These are phyloP conservation scores for Cajanus cajan DNA, from an alignment of 306 rosid species.

Conservation along the genomic window DNA sequence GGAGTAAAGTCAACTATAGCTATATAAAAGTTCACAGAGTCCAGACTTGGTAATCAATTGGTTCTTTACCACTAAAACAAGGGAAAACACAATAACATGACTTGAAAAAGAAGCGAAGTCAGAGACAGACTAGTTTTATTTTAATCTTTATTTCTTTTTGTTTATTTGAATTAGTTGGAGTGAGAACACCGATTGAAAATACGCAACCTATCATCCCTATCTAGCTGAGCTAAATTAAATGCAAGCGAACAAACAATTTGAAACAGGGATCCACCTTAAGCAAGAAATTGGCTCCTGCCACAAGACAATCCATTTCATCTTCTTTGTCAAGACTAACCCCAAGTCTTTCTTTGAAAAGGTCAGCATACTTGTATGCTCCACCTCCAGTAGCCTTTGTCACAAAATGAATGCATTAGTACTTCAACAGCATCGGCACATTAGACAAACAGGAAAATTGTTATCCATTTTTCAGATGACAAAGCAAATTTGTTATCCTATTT, in stretches of 20 bases:
- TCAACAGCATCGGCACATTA: constrained; percentile 14
- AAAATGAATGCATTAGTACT: constrained; percentile 32
- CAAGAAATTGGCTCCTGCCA: constrained; percentile 95
- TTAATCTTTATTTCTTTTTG: constrained; percentile 13
- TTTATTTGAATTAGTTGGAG: not conserved
- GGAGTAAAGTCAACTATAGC: not conserved
- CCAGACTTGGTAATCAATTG: constrained; percentile 3
- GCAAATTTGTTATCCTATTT: not conserved
- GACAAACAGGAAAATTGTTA: not conserved
- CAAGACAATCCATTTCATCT: constrained; percentile 97
- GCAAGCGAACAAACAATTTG: constrained; percentile 16
- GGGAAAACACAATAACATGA: not conserved
- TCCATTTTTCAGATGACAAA: not conserved
- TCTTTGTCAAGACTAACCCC: constrained; percentile 98
- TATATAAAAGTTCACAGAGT: not conserved
- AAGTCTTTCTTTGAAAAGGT: constrained; percentile 95
- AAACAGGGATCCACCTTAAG: constrained; percentile 73
- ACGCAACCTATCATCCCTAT: not conserved
- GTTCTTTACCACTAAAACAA: not conserved
- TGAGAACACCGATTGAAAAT: not conserved
- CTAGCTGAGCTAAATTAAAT: not conserved
- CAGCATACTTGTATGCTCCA: constrained; percentile 95
- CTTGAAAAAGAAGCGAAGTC: constrained; percentile 21
- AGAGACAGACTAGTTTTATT: not conserved
- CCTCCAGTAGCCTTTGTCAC: constrained; percentile 95